Evolutionary conservation across 257 asterid genomes (phyloP).

Genomic region (Forsythia viridissima): DNA sequence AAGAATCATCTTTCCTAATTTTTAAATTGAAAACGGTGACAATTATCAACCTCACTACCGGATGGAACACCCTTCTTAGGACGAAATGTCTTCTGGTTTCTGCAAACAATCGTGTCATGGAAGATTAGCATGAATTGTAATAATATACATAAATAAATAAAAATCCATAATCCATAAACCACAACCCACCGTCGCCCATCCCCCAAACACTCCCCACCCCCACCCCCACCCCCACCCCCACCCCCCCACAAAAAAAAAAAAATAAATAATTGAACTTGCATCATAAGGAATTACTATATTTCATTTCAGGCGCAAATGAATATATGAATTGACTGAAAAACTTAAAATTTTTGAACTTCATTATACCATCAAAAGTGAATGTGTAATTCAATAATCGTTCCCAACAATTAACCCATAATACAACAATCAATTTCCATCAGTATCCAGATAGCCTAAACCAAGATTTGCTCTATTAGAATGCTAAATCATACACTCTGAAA

Average conservation of each 20-base stretch:
- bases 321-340: neutral
- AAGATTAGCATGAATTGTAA: neutral
- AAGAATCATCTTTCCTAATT: neutral
- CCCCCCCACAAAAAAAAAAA: neutral
- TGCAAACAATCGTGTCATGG: slow-evolving; percentile 20
- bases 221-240: too few species aligned
- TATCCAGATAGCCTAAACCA: neutral
- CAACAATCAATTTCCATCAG: neutral
- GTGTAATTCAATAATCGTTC: neutral
- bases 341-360: neutral
- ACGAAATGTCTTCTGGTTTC: slow-evolving; percentile 49
- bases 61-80: slow-evolving; percentile 43
- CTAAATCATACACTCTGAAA: neutral
- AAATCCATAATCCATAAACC: neutral
- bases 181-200: neutral
- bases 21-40: neutral
- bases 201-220: neutral
- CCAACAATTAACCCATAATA: neutral
- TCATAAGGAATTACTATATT: neutral
- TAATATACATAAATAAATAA: neutral
- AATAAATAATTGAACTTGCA: neutral
- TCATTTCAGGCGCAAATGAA: neutral
- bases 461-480: neutral
- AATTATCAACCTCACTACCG: slow-evolving; percentile 39
- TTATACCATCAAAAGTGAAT: neutral